phyloP scores from a whole-genome alignment of 768 basidiomycete genomes.

The Termitomyces sp. region DNA sequence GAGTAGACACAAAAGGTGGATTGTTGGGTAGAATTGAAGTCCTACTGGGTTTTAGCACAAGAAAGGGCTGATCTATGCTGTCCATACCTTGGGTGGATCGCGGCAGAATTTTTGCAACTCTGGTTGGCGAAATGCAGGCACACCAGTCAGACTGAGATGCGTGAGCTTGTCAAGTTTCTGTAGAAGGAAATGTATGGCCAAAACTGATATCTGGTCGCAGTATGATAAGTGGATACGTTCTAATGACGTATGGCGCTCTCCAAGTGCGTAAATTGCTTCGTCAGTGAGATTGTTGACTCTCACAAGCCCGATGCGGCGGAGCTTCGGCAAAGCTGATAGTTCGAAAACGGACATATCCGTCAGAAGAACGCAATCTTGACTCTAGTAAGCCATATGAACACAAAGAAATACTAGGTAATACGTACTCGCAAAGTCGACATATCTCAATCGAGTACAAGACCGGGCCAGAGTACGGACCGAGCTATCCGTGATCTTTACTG shows the following conservation, averaged over 20 bases:
- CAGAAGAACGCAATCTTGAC: slow-evolving; percentile 74
- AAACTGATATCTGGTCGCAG: slow-evolving; percentile 92
- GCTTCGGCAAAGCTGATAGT: slow-evolving; percentile 81
- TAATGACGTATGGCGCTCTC: slow-evolving; percentile 79
- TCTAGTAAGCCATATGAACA: slow-evolving; percentile 15
- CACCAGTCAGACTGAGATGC: slow-evolving; percentile 97
- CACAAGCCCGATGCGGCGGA: slow-evolving; percentile 93
- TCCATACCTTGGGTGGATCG: slow-evolving; percentile 73
- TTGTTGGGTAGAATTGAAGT: slow-evolving; percentile 89
- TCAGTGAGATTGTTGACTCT: slow-evolving; percentile 93
- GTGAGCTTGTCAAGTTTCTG: slow-evolving; percentile 88
- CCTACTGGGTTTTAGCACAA: slow-evolving; percentile 42
- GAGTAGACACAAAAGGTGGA: slow-evolving; percentile 96
- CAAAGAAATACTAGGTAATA: slow-evolving; percentile 18
- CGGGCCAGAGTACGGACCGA: slow-evolving; percentile 83
- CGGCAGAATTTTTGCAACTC: slow-evolving; percentile 91
- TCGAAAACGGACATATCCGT: slow-evolving; percentile 96
- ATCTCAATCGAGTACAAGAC: slow-evolving; percentile 85
- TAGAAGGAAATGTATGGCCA: slow-evolving; percentile 88
- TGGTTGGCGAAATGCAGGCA: slow-evolving; percentile 81
- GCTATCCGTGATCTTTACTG: slow-evolving; percentile 83
- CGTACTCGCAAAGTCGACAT: slow-evolving; percentile 95
- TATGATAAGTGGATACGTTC: slow-evolving; percentile 98
- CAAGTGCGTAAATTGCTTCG: slow-evolving; percentile 86
- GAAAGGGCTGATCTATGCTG: not conserved